Evolutionary conservation across 768 basidiomycete species (phyloP), one percentile per base, ranked within the genome.

Genomic region (Mycena amicta): DNA sequence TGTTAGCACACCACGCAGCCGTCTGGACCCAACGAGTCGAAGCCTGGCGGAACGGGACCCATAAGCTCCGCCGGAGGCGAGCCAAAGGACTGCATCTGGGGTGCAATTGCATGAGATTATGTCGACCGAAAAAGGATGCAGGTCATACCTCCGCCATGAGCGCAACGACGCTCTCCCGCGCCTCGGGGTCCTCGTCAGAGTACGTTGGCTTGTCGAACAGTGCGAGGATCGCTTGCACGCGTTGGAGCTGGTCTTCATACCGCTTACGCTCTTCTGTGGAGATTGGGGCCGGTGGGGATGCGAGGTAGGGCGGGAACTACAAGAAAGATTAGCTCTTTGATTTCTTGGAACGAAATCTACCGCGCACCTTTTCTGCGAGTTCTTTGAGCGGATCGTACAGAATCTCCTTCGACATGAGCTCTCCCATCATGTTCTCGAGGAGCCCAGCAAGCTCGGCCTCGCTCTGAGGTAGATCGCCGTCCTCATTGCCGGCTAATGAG

Each of bases 361-460:
- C 22, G 63, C 79, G 29, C 60, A 89, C 91, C 69, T 88, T 88
- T 16, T 87, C 83, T 16, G 79, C 73, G 22, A 96, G 72, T 68
- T 96, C 93, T 64, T 90, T 91, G 56, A 95, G 68, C 0, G 94
- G 93, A 45, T 93, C 92, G 63, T 94, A 89, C n/a, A 95, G 73
- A 2, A 93, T 77, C 0, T 92, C 90, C 67, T 92, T 90, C 74
- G 81, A 83, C 86, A 93, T 87, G 25, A 93, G 77, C 70, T 88
- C 84, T 22, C 80, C 75, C 90, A 93, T 92, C 84, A 95, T 89
- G 25, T 70, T 81, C 69, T 95, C 92, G 8, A 96, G 77, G 59
- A 93, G 74, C 1, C 79, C 83, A 41, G 88, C 82, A 13, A 94
- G 68, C 25, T 86, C 83, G 0, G 78, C 77, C 1, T 84, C 83